Evolutionary conservation across 1,284 basidiomycete species (phyloP), one percentile per base, ranked within the genome.

Genomic region (Leccinum pallidistipes): DNA sequence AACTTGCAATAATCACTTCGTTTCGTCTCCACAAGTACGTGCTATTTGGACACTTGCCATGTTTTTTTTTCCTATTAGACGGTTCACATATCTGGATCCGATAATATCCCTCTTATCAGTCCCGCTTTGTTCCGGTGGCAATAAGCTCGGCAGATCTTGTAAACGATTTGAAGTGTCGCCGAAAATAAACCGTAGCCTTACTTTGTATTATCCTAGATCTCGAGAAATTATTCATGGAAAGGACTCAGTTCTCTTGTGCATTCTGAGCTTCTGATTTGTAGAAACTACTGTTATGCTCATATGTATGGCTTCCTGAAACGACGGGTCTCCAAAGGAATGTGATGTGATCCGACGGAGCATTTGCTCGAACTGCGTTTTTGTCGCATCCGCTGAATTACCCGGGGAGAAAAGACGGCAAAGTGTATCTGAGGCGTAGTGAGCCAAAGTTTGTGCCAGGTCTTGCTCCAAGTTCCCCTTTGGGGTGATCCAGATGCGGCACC

Each of bases 51-150:
- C 34, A 52, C 29, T 45, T 55, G 10, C 45, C 21, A 14, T 24
- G 5, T 55, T 50, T 38, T 50, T 59, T 55, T 55, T 32, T 21
- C n/a, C 43, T 5, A n/a, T n/a, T 31, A 14, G 16, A 18, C 16
- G 50, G 11, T 51, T 49, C 53, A 45, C 29, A 27, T n/a, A 50
- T 43, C 40, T 55, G 49, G 55, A 54, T 53, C 56, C 29, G 63
- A 63, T 7, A 52, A 6, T 43, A 49, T 45, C 57, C 34, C 55
- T 50, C 27, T 56, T 58, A 43, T 64, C 51, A 49, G n/a, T 59
- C 24, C 54, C 49, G 34, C 57, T 49, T 58, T 59, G 56, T 60
- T 65, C 62, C 61, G 63, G 68, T 63, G 68, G 66, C 65, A 56
- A 64, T 67, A 70, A 65, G 40, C 62, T 62, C 59, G 59, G 55